phyloP scores from a whole-genome alignment of 805 yeast genomes.

The Ogataea trehalophila region DNA sequence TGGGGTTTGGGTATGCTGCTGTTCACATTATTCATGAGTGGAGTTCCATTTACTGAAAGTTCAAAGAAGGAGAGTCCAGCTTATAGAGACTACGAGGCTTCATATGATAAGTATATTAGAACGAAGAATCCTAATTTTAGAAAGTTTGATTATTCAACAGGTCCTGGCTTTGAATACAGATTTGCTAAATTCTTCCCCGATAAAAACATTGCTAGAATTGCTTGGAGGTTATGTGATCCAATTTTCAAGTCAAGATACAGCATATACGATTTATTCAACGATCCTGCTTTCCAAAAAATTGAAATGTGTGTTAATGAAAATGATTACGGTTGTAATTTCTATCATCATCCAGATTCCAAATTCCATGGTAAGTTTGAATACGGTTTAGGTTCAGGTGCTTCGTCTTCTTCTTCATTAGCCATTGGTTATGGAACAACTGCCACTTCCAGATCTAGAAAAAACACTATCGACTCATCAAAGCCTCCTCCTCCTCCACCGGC shows the following conservation, averaged over 20 bases:
- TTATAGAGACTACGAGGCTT: constrained; percentile 51
- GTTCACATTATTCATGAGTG: constrained; percentile 54
- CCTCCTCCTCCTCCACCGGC: not conserved
- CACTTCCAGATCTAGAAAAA: not conserved
- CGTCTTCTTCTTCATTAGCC: constrained; percentile 11
- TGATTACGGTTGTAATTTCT: constrained; percentile 25
- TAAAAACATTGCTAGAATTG: constrained; percentile 62
- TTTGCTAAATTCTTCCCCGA: constrained; percentile 62
- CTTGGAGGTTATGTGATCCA: constrained; percentile 77
- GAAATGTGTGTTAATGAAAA: constrained; percentile 61
- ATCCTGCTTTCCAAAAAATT: constrained; percentile 60
- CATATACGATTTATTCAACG: constrained; percentile 52
- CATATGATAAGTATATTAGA: constrained; percentile 34
- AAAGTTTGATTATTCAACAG: constrained; percentile 39
- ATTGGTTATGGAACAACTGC: not conserved
- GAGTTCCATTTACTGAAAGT: constrained; percentile 58
- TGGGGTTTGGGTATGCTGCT: constrained; percentile 75
- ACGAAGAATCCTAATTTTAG: constrained; percentile 38
- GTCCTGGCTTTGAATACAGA: constrained; percentile 72
- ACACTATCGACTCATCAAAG: not conserved
- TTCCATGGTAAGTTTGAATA: constrained; percentile 18
- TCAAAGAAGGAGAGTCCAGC: constrained; percentile 37
- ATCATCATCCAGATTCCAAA: constrained; percentile 16
- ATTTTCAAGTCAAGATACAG: constrained; percentile 50
- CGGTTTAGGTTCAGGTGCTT: constrained; percentile 10